Percentiles rank a stretch among this genome's conserved stretches.
Conservation (phyloP, 441 rosid genomes). For the Flueggea neowawraea region DNA sequence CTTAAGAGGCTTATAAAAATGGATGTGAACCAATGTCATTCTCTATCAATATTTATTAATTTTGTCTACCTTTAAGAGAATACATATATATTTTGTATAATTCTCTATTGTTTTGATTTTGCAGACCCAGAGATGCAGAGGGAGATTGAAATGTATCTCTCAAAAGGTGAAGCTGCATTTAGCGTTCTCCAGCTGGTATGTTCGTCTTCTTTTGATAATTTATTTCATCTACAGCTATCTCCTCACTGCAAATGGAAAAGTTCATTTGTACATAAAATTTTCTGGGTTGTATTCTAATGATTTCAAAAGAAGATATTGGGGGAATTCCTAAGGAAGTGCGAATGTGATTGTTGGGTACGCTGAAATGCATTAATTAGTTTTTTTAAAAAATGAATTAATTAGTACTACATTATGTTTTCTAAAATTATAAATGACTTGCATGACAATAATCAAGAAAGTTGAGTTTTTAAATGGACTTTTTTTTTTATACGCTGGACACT, state of each 20-base stretch:
- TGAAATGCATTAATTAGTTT: too few relatives aligned
- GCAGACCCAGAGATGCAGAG: constrained; percentile 81
- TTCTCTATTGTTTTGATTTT: constrained; percentile 23
- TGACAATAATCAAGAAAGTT: too few relatives aligned
- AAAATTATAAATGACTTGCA: too few relatives aligned
- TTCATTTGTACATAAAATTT: background rate
- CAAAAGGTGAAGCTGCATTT: constrained; percentile 70
- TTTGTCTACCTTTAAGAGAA: background rate
- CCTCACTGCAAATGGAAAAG: background rate
- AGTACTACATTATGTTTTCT: too few relatives aligned
- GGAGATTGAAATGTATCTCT: constrained; percentile 52
- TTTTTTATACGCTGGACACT: too few relatives aligned
- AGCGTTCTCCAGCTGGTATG: constrained; percentile 67
- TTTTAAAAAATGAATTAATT: too few relatives aligned
- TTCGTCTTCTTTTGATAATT: constrained; percentile 13
- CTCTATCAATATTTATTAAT: background rate
- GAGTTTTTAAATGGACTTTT: too few relatives aligned
- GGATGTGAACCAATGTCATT: background rate
- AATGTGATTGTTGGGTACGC: too few relatives aligned
- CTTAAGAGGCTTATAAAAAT: too few relatives aligned
- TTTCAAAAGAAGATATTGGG: background rate
- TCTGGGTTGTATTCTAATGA: background rate
- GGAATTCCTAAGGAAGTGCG: too few relatives aligned
- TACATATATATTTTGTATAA: constrained; percentile 1
- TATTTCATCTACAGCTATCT: background rate